Evolutionary conservation across 2,329 filamentous ascomycete genomes (phyloP).

Genomic region (Aspergillus viridinutans): DNA sequence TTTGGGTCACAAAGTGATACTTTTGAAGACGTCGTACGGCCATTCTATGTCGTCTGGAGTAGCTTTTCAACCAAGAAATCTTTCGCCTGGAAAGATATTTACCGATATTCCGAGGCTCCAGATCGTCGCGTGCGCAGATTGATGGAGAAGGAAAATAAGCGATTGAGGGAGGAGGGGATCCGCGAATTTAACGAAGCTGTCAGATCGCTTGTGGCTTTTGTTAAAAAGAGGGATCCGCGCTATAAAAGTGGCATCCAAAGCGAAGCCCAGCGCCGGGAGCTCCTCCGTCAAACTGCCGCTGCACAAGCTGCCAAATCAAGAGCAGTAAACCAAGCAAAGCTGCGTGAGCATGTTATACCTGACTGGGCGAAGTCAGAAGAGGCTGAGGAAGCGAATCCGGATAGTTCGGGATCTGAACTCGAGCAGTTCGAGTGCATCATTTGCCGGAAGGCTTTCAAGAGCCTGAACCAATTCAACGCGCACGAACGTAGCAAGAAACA

Average conservation of each 20-base stretch:
- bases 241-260: conserved; percentile 73
- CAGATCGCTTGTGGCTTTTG: conserved; percentile 77
- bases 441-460: conserved; percentile 70
- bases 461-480: conserved; percentile 82
- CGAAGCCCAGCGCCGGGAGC: conserved; percentile 74
- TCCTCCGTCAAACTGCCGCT: conserved; percentile 70
- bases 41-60: conserved; percentile 78
- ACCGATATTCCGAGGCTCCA: conserved; percentile 77
- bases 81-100: conserved; percentile 86
- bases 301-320: conserved; percentile 80
- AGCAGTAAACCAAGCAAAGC: conserved; percentile 72
- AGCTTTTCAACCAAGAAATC: conserved; percentile 79
- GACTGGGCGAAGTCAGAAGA: conserved; percentile 68
- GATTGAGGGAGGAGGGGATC: conserved; percentile 72
- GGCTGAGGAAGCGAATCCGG: conserved; percentile 47
- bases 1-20: conserved; percentile 75
- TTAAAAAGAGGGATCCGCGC: conserved; percentile 84
- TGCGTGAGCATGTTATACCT: conserved; percentile 61
- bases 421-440: conserved; percentile 61
- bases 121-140: conserved; percentile 75
- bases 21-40: conserved; percentile 71
- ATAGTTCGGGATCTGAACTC: conserved; percentile 45
- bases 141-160: conserved; percentile 95
- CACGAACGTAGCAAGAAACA: conserved; percentile 98
- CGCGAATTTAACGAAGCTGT: conserved; percentile 93